Percentiles rank a stretch among this genome's conserved stretches.
Evolutionary conservation across 331 rosid genomes (phyloP).

Genomic region (Ulmus americana): DNA sequence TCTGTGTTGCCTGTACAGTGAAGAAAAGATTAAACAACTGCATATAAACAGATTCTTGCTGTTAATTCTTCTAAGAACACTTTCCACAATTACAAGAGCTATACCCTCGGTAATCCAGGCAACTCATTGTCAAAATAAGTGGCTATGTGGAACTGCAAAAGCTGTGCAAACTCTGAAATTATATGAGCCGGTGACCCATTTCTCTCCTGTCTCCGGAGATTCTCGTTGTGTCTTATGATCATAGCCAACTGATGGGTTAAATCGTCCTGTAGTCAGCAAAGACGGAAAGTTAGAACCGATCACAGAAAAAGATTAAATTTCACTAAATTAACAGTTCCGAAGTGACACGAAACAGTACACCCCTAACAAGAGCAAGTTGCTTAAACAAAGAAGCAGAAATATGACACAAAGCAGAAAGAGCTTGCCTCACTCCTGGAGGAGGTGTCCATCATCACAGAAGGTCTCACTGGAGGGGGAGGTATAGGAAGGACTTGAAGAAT

Average conservation of each 20-base stretch:
- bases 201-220: slow-evolving; percentile 85
- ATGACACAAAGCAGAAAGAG: slow-evolving; percentile 7
- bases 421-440: slow-evolving; percentile 98
- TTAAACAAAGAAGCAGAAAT: background rate
- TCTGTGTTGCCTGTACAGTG: slow-evolving; percentile 71
- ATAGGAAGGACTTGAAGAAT: slow-evolving; percentile 96
- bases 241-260: slow-evolving; percentile 94
- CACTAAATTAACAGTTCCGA: background rate
- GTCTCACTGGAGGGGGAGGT: slow-evolving; percentile 99
- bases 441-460: slow-evolving; percentile 99
- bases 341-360: background rate
- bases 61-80: too few relatives aligned
- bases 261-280: slow-evolving; percentile 64
- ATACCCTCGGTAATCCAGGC: slow-evolving; percentile 96
- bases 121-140: slow-evolving; percentile 92
- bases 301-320: background rate
- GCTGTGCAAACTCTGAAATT: slow-evolving; percentile 92
- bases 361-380: background rate
- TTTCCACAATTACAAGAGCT: slow-evolving; percentile 20
- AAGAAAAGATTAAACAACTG: slow-evolving; percentile 3
- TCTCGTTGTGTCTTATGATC: slow-evolving; percentile 93
- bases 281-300: slow-evolving; percentile 11
- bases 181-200: slow-evolving; percentile 97
- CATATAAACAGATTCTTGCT: background rate
- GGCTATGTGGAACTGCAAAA: slow-evolving; percentile 93